Conservation (phyloP, 768 basidiomycete genomes). For the Amylocystis lapponica region DNA sequence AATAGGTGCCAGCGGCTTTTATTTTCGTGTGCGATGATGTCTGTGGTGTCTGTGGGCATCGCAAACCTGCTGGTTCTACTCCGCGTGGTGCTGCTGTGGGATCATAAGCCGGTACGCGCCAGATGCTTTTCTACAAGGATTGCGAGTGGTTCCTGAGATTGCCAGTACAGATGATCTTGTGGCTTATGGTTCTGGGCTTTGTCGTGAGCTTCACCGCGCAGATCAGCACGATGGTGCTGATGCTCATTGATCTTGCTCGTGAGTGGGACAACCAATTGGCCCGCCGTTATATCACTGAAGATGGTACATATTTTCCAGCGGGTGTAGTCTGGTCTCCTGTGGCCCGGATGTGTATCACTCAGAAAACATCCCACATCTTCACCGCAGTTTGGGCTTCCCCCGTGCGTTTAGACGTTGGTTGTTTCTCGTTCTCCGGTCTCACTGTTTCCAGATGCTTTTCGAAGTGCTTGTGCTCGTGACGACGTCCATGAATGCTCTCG, state of each 20-base stretch:
- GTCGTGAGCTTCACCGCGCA: conserved; percentile 23
- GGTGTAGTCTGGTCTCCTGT: conserved; percentile 15
- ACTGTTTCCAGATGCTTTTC: conserved; percentile 26
- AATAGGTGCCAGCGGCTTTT: conserved; percentile 28
- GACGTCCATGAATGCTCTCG: conserved; percentile 30
- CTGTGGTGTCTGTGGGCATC: conserved; percentile 24
- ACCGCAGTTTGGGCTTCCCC: conserved; percentile 27
- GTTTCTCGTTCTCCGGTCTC: neutral
- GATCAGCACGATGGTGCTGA: conserved; percentile 18
- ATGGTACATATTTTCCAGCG: conserved; percentile 16
- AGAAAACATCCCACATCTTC: conserved; percentile 12
- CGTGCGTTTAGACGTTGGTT: conserved; percentile 25
- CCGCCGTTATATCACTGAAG: neutral
- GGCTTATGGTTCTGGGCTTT: conserved; percentile 21
- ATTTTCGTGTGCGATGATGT: conserved; percentile 16
- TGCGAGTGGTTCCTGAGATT: no score
- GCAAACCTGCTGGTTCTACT: conserved; percentile 29
- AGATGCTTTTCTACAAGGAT: no score
- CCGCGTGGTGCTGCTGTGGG: conserved; percentile 32
- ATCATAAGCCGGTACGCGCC: conserved; percentile 25
- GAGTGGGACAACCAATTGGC: conserved; percentile 5
- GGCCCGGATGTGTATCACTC: conserved; percentile 25
- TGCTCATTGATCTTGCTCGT: conserved; percentile 21
- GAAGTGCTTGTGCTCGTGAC: conserved; percentile 28
- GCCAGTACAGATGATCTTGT: conserved; percentile 18